Base-by-base conservation (phyloP, 2,329 filamentous ascomycete species). In the Sporothrix brasiliensis region DNA sequence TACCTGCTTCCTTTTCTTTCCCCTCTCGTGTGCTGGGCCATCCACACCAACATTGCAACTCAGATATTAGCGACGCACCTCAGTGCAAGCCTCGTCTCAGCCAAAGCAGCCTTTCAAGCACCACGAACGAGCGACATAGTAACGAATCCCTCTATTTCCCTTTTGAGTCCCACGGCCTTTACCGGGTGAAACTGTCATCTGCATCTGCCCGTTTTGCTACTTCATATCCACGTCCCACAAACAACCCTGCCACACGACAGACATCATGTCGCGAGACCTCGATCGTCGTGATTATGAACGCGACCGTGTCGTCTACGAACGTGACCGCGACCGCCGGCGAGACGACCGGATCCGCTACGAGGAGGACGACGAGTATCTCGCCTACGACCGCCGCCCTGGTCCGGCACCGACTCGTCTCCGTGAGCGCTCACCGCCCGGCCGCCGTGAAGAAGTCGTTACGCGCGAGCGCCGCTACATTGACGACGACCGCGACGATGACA, bases 281-380 rank as follows among this genome's bases (percentile, higher is more conserved):
- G 68, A 63, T 39, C 69, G 67, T 4, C 56, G 61, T 47, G 86
- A 89, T 75, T 82, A 82, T 61, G 86, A 87, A 14, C 58, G 58
- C 58, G 58, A 63, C 73, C 86, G 86, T 73, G 83, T 85, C 75
- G 73, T 77, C 49, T 76, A 77, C 69, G 82, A 84, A 76, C 77
- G 77, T 30, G 82, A 84, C 70, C 81, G 82, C 65, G 80, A 82
- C 71, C 82, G 87, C 68, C 87, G 85, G 76, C 81, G 83, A 72
- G 83, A 85, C 72, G 86, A 87, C 69, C 80, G 81, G 44, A 67
- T 67, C n/a, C 80, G 81, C 66, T 83, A 82, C 71, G 84, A 86
- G 72, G 85, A 87, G 69, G 81, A 83, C 71, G 85, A 87, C 71
- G 81, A 83, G 69, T 86, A 89, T 71, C 19, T 72, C 11, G 49